These are phyloP conservation scores for Macrophomina pseudophaseolina DNA, from an alignment of 2,329 filamentous ascomycete genomes.

Conservation along the genomic window DNA sequence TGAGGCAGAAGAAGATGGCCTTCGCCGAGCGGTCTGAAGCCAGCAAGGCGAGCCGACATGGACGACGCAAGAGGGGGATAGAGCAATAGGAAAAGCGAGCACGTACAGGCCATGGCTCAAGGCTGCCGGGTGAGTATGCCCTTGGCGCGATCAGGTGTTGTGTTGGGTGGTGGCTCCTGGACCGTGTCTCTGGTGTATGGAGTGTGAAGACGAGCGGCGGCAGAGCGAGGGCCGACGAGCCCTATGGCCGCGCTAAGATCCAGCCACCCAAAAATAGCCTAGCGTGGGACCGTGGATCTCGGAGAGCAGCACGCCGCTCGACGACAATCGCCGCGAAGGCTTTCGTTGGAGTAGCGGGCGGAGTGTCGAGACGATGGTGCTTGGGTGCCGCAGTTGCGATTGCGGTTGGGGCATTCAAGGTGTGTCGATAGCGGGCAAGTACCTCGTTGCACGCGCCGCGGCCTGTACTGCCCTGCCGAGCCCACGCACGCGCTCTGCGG, in stretches of 20 bases:
- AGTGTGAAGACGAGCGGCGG: constrained; percentile 24
- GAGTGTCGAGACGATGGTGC: neutral
- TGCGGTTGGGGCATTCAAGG: neutral
- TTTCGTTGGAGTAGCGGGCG: neutral
- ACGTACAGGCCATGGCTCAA: constrained; percentile 66
- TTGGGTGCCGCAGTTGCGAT: neutral
- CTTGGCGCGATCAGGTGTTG: constrained; percentile 16
- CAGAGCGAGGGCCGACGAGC: constrained; percentile 16
- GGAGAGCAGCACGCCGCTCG: neutral
- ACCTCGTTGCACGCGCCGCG: constrained; percentile 14
- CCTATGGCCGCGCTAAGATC: constrained; percentile 22
- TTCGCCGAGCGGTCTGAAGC: constrained; percentile 36
- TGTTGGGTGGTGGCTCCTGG: constrained; percentile 26
- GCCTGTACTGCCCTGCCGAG: constrained; percentile 10
- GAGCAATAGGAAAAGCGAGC: constrained; percentile 40
- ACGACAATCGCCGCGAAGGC: neutral
- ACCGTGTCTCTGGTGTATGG: constrained; percentile 23
- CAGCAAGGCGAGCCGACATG: constrained; percentile 30
- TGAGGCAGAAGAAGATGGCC: constrained; percentile 42
- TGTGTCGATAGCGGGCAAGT: neutral
- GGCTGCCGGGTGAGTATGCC: constrained; percentile 42
- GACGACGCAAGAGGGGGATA: constrained; percentile 31
- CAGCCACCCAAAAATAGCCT: constrained; percentile 19
- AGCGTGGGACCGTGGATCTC: constrained; percentile 1
- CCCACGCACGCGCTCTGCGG: constrained; percentile 9